Percentiles rank a stretch among this genome's conserved stretches.
These are phyloP conservation scores for Drechslerella dactyloides DNA, from an alignment of 2,329 filamentous ascomycete genomes.

Conservation along the genomic window DNA sequence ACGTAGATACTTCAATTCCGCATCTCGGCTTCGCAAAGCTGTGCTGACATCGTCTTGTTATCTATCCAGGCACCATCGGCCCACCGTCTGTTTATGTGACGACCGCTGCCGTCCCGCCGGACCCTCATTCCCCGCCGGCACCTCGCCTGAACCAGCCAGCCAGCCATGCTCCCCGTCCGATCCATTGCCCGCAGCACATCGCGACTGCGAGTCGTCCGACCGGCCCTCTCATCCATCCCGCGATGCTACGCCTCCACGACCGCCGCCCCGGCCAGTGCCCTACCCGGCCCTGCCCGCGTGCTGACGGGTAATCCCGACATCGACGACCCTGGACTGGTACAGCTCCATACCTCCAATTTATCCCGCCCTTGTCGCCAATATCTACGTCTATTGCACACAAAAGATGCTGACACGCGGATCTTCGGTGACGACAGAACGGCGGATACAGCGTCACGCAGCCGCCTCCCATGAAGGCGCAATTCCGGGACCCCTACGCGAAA, in stretches of 20 bases:
- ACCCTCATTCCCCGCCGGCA: background rate
- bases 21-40: background rate
- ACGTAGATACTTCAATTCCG: background rate
- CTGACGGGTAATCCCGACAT: conserved; percentile 38
- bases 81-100: conserved; percentile 5
- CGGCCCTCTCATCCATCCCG: conserved; percentile 22
- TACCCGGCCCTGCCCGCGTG: conserved; percentile 5
- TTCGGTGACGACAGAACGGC: conserved; percentile 70
- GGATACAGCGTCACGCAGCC: conserved; percentile 75
- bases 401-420: conserved; percentile 7
- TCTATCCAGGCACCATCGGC: background rate
- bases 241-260: conserved; percentile 32
- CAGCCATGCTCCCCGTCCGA: conserved; percentile 35
- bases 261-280: conserved; percentile 1
- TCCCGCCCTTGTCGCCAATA: background rate
- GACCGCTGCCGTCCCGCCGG: background rate
- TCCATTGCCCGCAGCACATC: conserved; percentile 35
- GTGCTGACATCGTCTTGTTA: background rate
- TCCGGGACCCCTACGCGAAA: conserved; percentile 87
- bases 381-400: background rate
- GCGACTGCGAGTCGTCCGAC: conserved; percentile 24
- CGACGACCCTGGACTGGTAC: conserved; percentile 49
- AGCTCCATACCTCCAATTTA: background rate
- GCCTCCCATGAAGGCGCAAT: conserved; percentile 79
- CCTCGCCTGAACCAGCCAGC: background rate